phyloP scores from a whole-genome alignment of 2,329 filamentous ascomycete species.

The Hirsutella minnesotensis region DNA sequence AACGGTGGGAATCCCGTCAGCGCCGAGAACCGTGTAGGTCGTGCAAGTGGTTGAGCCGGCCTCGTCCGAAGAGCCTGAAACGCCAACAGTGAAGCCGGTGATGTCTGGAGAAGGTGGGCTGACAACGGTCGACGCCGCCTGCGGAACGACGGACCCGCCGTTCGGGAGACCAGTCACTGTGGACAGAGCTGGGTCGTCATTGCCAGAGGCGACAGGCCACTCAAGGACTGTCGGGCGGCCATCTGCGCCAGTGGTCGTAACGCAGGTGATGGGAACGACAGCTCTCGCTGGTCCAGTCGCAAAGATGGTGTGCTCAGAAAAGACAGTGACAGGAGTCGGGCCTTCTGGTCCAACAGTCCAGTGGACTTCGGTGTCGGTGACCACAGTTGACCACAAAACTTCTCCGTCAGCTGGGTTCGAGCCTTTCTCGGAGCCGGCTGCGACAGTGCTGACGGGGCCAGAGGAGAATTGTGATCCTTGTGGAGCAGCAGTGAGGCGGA shows the following conservation, averaged over 20 bases:
- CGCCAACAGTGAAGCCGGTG: neutral
- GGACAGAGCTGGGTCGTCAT: slow-evolving; percentile 6
- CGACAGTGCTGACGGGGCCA: neutral
- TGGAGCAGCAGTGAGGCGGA: neutral
- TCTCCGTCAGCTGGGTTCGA: neutral
- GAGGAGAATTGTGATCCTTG: slow-evolving; percentile 1
- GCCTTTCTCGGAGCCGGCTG: slow-evolving; percentile 3
- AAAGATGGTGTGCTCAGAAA: slow-evolving; percentile 12
- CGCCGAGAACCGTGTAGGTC: slow-evolving; percentile 15
- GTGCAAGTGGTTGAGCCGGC: slow-evolving; percentile 11
- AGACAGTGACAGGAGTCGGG: slow-evolving; percentile 9
- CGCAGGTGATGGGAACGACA: slow-evolving; percentile 5
- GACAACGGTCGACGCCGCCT: slow-evolving; percentile 3
- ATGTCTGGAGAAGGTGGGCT: neutral
- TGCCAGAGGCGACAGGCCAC: slow-evolving; percentile 4
- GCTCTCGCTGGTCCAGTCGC: slow-evolving; percentile 1
- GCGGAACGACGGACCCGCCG: slow-evolving; percentile 2
- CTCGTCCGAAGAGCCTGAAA: neutral
- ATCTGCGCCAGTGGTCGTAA: slow-evolving; percentile 11
- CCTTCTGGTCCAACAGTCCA: slow-evolving; percentile 9
- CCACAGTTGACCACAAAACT: slow-evolving; percentile 8
- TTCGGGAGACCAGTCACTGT: slow-evolving; percentile 4
- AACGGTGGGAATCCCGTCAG: slow-evolving; percentile 16
- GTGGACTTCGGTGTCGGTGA: slow-evolving; percentile 13
- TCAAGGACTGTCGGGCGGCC: slow-evolving; percentile 16